Base-by-base conservation (phyloP, 768 basidiomycete genomes). In the Lactarius sanguifluus region DNA sequence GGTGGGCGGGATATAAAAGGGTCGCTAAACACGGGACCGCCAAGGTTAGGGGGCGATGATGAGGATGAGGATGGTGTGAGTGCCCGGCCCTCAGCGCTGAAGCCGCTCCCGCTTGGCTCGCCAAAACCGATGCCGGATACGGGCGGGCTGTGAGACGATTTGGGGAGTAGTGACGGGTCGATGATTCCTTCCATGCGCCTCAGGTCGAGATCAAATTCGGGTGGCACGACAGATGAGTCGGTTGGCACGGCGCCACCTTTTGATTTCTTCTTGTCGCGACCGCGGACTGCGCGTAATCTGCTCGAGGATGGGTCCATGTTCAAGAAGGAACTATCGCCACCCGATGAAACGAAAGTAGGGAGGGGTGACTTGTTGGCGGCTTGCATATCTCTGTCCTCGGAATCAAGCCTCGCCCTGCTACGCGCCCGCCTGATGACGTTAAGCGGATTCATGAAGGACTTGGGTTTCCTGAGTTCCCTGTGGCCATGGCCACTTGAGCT, bases 101-200 rank as follows among this genome's bases (percentile, higher is more conserved):
- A 71, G 41, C 69, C 68, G 55, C 75, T 75, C 40, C 70, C 77
- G 74, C 69, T 75, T 61, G 73, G 75, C 70, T 72, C 75, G 62
- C 72, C 66, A 41, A 73, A 76, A 65, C 81, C 81, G 71, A 81
- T 68, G 60, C 79, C 77, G 73, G 82, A 81, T 56, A 79, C 77
- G 4, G 81, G 80, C 1, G 82, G 78, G 43, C 65, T 71, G 68
- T 76, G 77, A 59, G 69, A 70, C 64, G 45, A 60, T 61, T 32
- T 59, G 64, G 67, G 66, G 25, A 71, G 57, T 18, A 66, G 61
- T 20, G 72, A 76, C 1, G 79, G 76, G 75, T 94, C 81, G 68
- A 96, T 79, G 72, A 97, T 94, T 7, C 90, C 95, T 45, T 91
- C 88, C 84, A 97, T 94, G 59, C 84, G 77, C 12, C 88, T 83